These are phyloP conservation scores for Brassica incana DNA, from an alignment of 345 rosid species.

Conservation along the genomic window DNA sequence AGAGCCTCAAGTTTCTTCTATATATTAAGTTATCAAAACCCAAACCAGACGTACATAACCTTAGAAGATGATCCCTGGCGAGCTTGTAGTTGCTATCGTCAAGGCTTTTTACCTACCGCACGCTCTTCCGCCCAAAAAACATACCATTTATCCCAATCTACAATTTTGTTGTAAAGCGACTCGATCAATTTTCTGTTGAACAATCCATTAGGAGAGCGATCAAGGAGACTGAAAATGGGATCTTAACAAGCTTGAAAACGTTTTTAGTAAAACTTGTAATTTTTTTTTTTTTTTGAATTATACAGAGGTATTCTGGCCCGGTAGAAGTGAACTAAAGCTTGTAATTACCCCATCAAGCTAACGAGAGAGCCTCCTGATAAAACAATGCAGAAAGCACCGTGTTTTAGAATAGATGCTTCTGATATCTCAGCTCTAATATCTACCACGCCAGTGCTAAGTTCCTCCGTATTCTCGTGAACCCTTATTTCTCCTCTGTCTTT, in stretches of 20 bases:
- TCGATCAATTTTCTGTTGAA: constrained; percentile 71
- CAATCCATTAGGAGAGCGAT: constrained; percentile 26
- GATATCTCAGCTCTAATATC: constrained; percentile 82
- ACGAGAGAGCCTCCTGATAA: constrained; percentile 90
- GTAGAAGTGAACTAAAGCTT: background rate
- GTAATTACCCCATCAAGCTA: constrained; percentile 60
- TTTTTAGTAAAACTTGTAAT: constrained; percentile 7
- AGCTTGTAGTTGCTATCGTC: constrained; percentile 88
- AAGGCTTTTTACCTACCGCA: constrained; percentile 74
- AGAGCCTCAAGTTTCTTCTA: constrained; percentile 5
- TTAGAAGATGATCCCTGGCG: constrained; percentile 73
- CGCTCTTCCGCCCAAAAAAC: constrained; percentile 89
- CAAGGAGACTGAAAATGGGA: background rate
- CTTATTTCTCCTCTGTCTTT: constrained; percentile 68
- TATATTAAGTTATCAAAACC: constrained; percentile 1
- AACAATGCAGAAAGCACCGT: constrained; percentile 78
- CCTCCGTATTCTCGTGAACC: constrained; percentile 72
- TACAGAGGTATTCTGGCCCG: too few species aligned
- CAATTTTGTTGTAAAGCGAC: constrained; percentile 79
- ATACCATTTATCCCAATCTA: constrained; percentile 89
- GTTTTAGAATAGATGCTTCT: constrained; percentile 77
- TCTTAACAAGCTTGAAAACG: background rate
- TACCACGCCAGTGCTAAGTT: constrained; percentile 76
- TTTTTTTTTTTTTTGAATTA: background rate
- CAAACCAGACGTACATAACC: constrained; percentile 42